Base-by-base conservation (phyloP, 192 early-diverging fungal genomes). In the Backusella liffmaniae region DNA sequence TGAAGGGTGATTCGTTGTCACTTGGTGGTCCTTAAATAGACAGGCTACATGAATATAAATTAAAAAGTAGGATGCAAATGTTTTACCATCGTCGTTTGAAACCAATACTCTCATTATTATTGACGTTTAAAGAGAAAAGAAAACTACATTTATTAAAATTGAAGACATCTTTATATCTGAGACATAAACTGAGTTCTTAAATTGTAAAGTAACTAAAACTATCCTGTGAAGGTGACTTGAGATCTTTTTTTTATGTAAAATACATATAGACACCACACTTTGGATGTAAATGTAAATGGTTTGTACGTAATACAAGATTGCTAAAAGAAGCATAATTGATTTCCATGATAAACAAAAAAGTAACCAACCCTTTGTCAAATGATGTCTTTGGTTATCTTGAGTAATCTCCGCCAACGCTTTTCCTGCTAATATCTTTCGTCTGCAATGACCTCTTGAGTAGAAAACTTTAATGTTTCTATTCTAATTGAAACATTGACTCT, bases 1-100 rank as follows among this genome's bases (percentile, higher is more conserved):
- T 67, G 56, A 82, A 82, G 15, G 80, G 80, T 4, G 80, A 82
- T n/a, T 79, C 81, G 18, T 46, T 46, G 34, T 49, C 29, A 35
- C 56, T 73, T 36, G 77, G 77, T 44, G 74, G 77, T 21, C 76
- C 76, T 82, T 12, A 16, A 32, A 23, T 23, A 23, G 1, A n/a
- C 36, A 41, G 39, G 6, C 4, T 49, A 49, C 5, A n/a, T 49
- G 15, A 49, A 8, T 26, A 70, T 26, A 16, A 29, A 5, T 3
- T 41, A 21, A 4, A 29, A 13, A 10, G 21, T 2, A 15, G 3
- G 2, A 46, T 36, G 2, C 21, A 70, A 34, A 13, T 16, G 15
- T 37, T 36, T 70, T 67, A 73, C 78, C 77, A 42, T 79, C 77
- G 51, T 79, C 77, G 49, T 79, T 79, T 21, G 73, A 69, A 49